A percentile compares a stretch with the other conserved stretches of the same genome.
These are phyloP conservation scores for Pythium dissimile DNA, from an alignment of 352 stramenopile species.

Conservation along the genomic window DNA sequence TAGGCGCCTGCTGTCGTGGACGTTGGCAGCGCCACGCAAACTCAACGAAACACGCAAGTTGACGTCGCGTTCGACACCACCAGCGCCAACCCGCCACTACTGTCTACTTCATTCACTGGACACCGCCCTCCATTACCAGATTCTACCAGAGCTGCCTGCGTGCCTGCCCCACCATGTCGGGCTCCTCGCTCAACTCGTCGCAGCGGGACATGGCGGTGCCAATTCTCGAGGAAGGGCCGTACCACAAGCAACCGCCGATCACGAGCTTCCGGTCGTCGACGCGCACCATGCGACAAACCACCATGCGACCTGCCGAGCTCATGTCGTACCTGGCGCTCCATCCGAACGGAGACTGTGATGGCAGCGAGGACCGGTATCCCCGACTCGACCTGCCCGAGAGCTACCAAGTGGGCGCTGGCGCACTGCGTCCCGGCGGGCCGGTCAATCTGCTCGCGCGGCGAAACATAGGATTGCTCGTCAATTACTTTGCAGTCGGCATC, in stretches of 20 bases:
- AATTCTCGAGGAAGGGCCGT: constrained; percentile 17
- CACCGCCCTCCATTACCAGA: too few species aligned
- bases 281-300: neutral
- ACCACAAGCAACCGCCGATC: constrained; percentile 5
- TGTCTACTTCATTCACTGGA: too few species aligned
- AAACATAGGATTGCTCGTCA: constrained; percentile 48
- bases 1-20: too few species aligned
- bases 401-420: constrained; percentile 4
- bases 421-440: constrained; percentile 19
- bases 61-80: too few species aligned
- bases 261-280: constrained; percentile 10
- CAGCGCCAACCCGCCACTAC: too few species aligned
- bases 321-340: constrained; percentile 11
- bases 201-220: constrained; percentile 16
- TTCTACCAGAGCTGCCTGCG: neutral
- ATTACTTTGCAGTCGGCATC: constrained; percentile 67
- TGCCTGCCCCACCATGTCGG: constrained; percentile 2
- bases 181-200: constrained; percentile 9
- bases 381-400: neutral
- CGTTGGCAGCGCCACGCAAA: too few species aligned
- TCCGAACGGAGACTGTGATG: neutral
- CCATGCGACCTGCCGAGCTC: constrained; percentile 13
- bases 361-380: neutral
- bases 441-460: constrained; percentile 26
- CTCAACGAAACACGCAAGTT: too few species aligned